Conservation (phyloP, 139 green algal species). For the Picochlorum sp. region DNA sequence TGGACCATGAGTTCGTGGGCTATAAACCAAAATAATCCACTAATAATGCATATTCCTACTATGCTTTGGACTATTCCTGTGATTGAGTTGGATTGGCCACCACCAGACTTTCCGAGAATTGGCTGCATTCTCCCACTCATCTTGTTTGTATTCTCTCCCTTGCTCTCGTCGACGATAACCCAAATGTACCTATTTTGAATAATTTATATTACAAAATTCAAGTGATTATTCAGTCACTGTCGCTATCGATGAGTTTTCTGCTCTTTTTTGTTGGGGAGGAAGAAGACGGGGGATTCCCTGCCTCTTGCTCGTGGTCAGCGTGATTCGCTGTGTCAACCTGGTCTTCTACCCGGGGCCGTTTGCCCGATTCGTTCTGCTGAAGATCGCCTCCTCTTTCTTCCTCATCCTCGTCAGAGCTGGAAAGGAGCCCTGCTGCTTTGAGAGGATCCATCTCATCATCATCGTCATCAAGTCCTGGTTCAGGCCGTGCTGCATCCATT, state of each 20-base stretch:
- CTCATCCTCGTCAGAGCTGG: slow-evolving; percentile 5
- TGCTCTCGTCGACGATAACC: too few relatives aligned
- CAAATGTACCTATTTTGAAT: too few relatives aligned
- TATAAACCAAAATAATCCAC: too few relatives aligned
- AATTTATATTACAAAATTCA: too few relatives aligned
- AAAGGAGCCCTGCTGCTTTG: background rate
- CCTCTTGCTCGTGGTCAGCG: background rate
- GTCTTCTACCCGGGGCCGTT: background rate
- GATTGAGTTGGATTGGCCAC: too few relatives aligned
- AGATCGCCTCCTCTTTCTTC: background rate
- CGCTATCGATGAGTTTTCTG: too few relatives aligned
- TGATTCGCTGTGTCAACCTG: background rate
- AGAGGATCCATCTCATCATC: slow-evolving; percentile 5
- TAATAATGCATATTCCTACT: too few relatives aligned
- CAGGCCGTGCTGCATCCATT: background rate
- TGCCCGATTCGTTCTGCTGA: background rate
- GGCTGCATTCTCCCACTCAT: too few relatives aligned
- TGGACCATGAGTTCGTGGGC: slow-evolving; percentile 2
- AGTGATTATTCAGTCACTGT: too few relatives aligned
- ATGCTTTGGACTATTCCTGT: background rate
- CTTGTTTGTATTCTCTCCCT: too few relatives aligned
- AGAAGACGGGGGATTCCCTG: background rate
- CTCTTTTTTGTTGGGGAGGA: background rate
- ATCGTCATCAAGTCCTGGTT: background rate
- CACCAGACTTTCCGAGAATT: too few relatives aligned